phyloP scores from a whole-genome alignment of 2,329 filamentous ascomycete genomes.

The Stachybotrys chartarum region DNA sequence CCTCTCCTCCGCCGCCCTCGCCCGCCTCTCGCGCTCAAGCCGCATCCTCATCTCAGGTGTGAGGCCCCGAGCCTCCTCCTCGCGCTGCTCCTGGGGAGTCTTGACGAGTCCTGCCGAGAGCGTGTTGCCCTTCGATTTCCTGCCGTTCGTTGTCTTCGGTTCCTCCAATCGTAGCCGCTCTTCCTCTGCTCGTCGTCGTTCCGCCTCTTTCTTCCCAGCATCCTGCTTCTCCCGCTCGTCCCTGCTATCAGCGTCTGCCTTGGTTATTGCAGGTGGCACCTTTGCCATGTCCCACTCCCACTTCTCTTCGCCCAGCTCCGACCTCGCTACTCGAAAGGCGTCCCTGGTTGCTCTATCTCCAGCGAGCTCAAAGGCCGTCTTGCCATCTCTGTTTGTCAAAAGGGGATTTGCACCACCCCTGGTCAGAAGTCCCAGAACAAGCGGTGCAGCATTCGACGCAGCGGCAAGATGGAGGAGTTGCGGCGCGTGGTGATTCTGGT shows the following conservation, averaged over 20 bases:
- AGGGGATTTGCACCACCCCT: slow-evolving; percentile 73
- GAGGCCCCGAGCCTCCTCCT: slow-evolving; percentile 78
- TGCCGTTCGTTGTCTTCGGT: slow-evolving; percentile 42
- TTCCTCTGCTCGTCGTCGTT: slow-evolving; percentile 66
- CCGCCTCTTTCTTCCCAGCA: slow-evolving; percentile 59
- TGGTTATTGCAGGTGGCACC: slow-evolving; percentile 65
- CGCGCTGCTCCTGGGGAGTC: slow-evolving; percentile 71
- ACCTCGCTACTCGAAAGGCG: slow-evolving; percentile 81
- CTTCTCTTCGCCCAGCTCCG: slow-evolving; percentile 66
- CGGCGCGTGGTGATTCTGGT: slow-evolving; percentile 71
- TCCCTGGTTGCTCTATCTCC: slow-evolving; percentile 82
- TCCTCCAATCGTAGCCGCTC: slow-evolving; percentile 64
- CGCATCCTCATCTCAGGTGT: slow-evolving; percentile 80
- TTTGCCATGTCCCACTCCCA: slow-evolving; percentile 75
- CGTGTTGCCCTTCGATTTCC: slow-evolving; percentile 44
- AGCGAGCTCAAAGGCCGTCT: slow-evolving; percentile 77
- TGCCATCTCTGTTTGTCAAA: slow-evolving; percentile 64
- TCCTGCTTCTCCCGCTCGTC: slow-evolving; percentile 64
- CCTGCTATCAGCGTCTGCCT: slow-evolving; percentile 63
- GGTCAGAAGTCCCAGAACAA: slow-evolving; percentile 70
- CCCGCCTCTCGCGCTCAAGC: slow-evolving; percentile 81
- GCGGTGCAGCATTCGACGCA: slow-evolving; percentile 66
- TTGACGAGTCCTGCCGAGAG: slow-evolving; percentile 52
- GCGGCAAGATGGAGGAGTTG: slow-evolving; percentile 83
- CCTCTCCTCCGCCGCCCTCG: slow-evolving; percentile 85